A percentile compares a stretch with the other conserved stretches of the same genome.
These are phyloP conservation scores for Solanum gracilifrons DNA, from an alignment of 257 asterid species.

Conservation along the genomic window DNA sequence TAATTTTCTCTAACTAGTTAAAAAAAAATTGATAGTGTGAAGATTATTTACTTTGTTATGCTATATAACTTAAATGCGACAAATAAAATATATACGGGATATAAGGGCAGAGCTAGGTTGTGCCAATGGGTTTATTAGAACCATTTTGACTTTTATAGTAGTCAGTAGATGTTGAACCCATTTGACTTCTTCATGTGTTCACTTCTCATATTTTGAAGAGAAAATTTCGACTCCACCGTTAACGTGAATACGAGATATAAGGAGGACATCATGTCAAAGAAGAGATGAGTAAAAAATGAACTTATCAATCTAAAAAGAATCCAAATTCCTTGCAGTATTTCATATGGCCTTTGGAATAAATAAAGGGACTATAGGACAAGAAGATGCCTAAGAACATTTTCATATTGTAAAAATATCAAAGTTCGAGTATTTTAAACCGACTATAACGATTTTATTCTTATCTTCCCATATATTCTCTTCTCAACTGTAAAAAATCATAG, in stretches of 20 bases:
- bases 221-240: neutral
- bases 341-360: neutral
- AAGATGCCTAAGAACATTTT: neutral
- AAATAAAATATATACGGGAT: neutral
- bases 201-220: neutral
- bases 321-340: neutral
- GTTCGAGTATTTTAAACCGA: neutral
- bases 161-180: neutral
- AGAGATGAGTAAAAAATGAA: neutral
- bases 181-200: no score
- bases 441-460: neutral
- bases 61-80: neutral
- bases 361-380: neutral
- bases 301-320: neutral
- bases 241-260: neutral
- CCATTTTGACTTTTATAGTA: neutral
- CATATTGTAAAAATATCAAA: neutral
- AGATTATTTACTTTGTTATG: neutral
- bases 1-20: neutral
- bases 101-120: neutral
- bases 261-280: neutral
- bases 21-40: neutral
- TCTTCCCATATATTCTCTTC: neutral
- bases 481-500: neutral
- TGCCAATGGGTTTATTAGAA: neutral